These are phyloP conservation scores for Aureobasidium mangrovei DNA, from an alignment of 2,329 filamentous ascomycete genomes.

Conservation along the genomic window DNA sequence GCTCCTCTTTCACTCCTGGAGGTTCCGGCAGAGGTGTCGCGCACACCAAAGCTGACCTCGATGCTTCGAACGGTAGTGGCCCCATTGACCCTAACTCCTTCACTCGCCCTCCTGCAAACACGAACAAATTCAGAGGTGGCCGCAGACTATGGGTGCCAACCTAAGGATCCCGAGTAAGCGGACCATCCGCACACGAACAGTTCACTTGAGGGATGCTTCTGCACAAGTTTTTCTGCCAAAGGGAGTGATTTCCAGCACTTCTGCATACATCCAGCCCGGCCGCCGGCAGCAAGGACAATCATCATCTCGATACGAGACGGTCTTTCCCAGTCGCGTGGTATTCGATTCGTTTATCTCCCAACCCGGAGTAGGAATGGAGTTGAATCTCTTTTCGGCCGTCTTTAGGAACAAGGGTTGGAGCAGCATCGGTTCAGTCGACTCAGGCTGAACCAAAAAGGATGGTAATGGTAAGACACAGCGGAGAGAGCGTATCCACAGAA, in stretches of 20 bases:
- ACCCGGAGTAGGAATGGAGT: too few relatives aligned
- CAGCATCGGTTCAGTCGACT: too few relatives aligned
- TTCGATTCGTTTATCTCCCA: too few relatives aligned
- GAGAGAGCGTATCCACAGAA: too few relatives aligned
- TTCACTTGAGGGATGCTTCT: background rate
- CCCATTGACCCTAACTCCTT: constrained; percentile 33
- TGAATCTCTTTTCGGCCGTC: too few relatives aligned
- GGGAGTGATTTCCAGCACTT: background rate
- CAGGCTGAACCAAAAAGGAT: too few relatives aligned
- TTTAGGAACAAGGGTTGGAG: too few relatives aligned
- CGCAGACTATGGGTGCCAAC: constrained; percentile 29
- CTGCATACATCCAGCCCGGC: too few relatives aligned
- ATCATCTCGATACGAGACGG: too few relatives aligned
- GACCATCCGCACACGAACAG: background rate
- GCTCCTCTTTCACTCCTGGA: background rate
- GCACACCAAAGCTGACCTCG: background rate
- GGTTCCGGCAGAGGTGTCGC: background rate
- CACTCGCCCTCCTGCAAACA: constrained; percentile 24
- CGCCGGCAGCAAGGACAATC: too few relatives aligned
- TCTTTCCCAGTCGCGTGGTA: too few relatives aligned
- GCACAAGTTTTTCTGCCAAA: background rate
- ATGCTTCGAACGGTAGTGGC: constrained; percentile 13
- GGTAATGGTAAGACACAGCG: too few relatives aligned
- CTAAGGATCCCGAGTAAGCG: constrained; percentile 17
- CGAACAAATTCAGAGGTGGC: constrained; percentile 21